Evolutionary conservation across 2,329 filamentous ascomycete species (phyloP).

Genomic region (Fusarium hostae): DNA sequence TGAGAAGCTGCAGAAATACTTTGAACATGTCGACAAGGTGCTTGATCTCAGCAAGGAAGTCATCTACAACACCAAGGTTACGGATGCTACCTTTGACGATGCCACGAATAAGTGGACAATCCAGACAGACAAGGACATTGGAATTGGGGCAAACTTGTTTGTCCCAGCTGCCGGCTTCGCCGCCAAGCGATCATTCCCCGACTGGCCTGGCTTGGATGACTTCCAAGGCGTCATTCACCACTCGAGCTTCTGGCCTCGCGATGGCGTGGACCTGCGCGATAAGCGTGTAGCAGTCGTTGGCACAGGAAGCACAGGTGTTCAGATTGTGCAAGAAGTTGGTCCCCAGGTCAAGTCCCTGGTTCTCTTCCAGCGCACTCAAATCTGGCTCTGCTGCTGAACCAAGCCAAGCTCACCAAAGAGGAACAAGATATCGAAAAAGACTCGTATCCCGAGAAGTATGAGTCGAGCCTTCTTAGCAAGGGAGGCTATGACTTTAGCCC

Average conservation of each 20-base stretch:
- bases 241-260: not conserved
- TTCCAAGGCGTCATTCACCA: not conserved
- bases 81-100: not conserved
- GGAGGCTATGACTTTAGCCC: not conserved
- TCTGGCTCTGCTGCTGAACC: not conserved
- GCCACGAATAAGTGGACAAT: not conserved
- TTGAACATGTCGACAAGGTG: constrained; percentile 8
- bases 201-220: not conserved
- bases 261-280: not conserved
- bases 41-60: constrained; percentile 37
- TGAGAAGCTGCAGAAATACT: not conserved
- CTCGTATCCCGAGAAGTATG: not conserved
- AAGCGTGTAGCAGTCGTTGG: not conserved
- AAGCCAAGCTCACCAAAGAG: not conserved
- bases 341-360: not conserved
- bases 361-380: not conserved
- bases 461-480: not conserved
- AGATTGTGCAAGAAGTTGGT: not conserved
- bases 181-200: not conserved
- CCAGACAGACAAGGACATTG: not conserved
- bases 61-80: constrained; percentile 52
- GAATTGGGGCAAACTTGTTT: not conserved
- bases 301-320: not conserved
- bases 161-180: not conserved
- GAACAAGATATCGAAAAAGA: not conserved